Percentiles rank a stretch among this genome's conserved stretches.
phyloP scores from a whole-genome alignment of 345 rosid species.

The Salix exigua region DNA sequence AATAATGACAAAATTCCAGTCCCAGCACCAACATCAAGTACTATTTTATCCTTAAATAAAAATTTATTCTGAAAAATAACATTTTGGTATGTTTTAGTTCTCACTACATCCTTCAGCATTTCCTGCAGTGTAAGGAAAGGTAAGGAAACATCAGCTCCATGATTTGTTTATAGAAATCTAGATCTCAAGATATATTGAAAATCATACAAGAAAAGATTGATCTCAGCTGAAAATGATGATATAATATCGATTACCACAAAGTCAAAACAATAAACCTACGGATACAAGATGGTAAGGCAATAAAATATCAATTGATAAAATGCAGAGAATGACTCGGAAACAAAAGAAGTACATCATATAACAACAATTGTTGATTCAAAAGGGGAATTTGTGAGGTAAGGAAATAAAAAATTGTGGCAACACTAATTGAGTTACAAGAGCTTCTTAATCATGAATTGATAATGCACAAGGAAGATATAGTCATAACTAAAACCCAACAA shows the following conservation, averaged over 20 bases:
- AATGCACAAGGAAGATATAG: no score
- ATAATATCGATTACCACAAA: not conserved
- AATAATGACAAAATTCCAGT: constrained; percentile 93
- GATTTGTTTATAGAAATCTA: not conserved
- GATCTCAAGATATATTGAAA: not conserved
- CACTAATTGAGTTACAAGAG: not conserved
- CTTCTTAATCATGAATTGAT: no score
- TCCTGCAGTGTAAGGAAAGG: constrained; percentile 52
- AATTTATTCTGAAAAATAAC: constrained; percentile 92
- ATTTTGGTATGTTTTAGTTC: constrained; percentile 94
- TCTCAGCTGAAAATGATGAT: not conserved
- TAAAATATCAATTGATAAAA: not conserved
- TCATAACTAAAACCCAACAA: no score
- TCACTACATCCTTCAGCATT: constrained; percentile 92
- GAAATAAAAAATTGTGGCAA: no score
- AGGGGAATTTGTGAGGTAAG: not conserved
- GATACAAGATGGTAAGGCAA: not conserved
- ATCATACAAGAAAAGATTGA: not conserved
- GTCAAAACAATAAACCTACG: not conserved
- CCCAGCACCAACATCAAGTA: constrained; percentile 98
- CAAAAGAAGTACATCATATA: not conserved
- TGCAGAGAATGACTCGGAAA: not conserved
- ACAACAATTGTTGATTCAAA: not conserved
- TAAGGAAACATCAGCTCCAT: not conserved
- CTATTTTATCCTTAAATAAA: constrained; percentile 80